Percentiles rank a stretch among this genome's conserved stretches.
Conservation (phyloP, 2,329 filamentous ascomycete genomes). For the Purpureocillium takamizusanense region DNA sequence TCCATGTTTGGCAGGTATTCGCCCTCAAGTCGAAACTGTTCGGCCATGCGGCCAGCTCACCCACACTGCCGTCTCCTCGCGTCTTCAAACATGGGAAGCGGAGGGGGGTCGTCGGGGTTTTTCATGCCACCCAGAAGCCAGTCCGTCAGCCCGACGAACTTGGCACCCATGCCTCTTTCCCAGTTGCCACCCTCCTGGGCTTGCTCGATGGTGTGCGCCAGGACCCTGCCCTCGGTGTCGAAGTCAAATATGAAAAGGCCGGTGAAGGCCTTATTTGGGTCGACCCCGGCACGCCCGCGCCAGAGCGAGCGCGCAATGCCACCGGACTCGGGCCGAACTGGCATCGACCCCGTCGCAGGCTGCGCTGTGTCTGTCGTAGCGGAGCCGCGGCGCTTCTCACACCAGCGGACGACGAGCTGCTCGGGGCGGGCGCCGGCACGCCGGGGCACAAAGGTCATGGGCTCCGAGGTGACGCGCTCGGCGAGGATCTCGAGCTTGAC, state of each 20-base stretch:
- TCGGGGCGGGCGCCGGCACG: slow-evolving; percentile 54
- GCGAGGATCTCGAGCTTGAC: slow-evolving; percentile 80
- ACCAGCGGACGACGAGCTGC: slow-evolving; percentile 87
- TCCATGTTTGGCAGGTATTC: no score
- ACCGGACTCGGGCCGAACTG: slow-evolving; percentile 20
- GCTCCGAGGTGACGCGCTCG: slow-evolving; percentile 70
- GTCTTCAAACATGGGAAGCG: slow-evolving; percentile 26
- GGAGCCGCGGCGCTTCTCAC: slow-evolving; percentile 27
- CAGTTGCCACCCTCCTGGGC: slow-evolving; percentile 75
- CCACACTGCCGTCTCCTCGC: slow-evolving; percentile 12
- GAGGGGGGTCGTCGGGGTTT: slow-evolving; percentile 20
- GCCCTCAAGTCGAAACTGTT: no score
- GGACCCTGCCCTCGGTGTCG: slow-evolving; percentile 73
- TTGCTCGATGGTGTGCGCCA: slow-evolving; percentile 90
- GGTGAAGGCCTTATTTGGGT: slow-evolving; percentile 68
- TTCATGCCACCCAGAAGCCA: slow-evolving; percentile 78
- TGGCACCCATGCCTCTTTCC: slow-evolving; percentile 71
- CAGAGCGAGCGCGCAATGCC: slow-evolving; percentile 35
- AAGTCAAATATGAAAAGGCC: slow-evolving; percentile 96
- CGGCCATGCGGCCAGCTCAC: no score
- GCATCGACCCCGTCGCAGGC: slow-evolving; percentile 11
- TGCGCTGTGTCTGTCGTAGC: no score
- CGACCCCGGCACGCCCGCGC: slow-evolving; percentile 21
- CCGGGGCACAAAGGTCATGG: slow-evolving; percentile 36
- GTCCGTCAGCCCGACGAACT: slow-evolving; percentile 85